Percentiles rank a stretch among this genome's conserved stretches.
Conservation (phyloP, 331 rosid species). For the Malus hybrid region DNA sequence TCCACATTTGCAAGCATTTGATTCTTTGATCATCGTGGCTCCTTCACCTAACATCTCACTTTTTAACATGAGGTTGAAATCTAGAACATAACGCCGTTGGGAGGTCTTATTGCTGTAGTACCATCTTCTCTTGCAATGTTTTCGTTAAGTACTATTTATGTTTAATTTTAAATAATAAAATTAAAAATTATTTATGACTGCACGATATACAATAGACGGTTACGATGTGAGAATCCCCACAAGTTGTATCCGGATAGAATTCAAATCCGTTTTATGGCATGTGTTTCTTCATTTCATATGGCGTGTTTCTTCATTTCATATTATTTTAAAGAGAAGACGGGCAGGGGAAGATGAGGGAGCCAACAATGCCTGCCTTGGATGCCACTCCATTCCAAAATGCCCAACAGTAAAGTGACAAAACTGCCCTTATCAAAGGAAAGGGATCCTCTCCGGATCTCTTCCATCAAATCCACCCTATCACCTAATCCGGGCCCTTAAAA, state of each 20-base stretch:
- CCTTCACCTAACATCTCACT: background rate
- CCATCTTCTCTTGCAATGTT: background rate
- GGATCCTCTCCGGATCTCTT: no score
- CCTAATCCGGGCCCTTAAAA: no score
- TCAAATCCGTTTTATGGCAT: background rate
- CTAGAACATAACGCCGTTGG: background rate
- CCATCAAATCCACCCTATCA: no score
- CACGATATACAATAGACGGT: no score
- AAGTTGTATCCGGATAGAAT: no score
- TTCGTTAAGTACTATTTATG: no score
- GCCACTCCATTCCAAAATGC: slow-evolving; percentile 18
- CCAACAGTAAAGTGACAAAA: background rate
- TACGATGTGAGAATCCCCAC: no score
- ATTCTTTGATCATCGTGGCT: background rate
- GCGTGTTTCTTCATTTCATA: background rate
- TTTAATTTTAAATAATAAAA: no score
- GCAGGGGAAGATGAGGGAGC: background rate
- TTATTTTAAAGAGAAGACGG: background rate
- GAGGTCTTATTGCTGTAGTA: background rate
- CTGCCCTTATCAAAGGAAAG: background rate
- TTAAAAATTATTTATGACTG: no score
- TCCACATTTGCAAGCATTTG: background rate
- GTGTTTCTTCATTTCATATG: background rate
- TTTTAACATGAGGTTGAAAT: background rate
- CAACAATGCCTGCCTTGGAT: slow-evolving; percentile 11